A percentile compares a stretch with the other conserved stretches of the same genome.
These are phyloP conservation scores for Geotrichum citri-aurantii DNA, from an alignment of 1,139 yeast genomes.

Conservation along the genomic window DNA sequence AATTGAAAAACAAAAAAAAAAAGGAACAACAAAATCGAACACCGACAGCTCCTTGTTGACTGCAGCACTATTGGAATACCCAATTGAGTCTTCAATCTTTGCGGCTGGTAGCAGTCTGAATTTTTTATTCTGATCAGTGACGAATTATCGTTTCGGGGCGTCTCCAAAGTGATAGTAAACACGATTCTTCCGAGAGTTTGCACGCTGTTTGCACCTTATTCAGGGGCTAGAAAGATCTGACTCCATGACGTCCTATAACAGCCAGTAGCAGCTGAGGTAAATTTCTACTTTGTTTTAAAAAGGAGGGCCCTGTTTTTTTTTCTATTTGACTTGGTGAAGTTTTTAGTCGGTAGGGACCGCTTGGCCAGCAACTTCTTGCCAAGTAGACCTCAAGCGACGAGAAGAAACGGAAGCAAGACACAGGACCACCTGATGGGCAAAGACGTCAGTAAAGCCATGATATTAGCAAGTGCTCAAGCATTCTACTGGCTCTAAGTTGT, in stretches of 20 bases:
- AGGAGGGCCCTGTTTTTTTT: not conserved
- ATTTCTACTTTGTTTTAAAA: not conserved
- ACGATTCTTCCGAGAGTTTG: not conserved
- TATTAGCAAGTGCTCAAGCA: not conserved
- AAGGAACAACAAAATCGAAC: not conserved
- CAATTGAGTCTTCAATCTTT: not conserved
- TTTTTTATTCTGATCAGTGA: not conserved
- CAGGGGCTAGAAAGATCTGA: not conserved
- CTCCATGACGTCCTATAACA: not conserved
- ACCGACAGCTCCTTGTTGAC: not conserved
- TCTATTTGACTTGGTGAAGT: not conserved
- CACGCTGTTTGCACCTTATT: not conserved
- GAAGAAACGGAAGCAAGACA: not conserved
- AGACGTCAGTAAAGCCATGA: not conserved
- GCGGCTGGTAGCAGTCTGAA: not conserved
- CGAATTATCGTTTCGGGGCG: not conserved
- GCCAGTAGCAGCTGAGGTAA: not conserved
- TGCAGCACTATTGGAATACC: not conserved
- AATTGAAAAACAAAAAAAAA: not conserved
- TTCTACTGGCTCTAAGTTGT: not conserved
- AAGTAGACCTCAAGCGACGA: not conserved
- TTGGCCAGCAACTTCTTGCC: not conserved
- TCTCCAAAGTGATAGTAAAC: not conserved
- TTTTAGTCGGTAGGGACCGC: not conserved
- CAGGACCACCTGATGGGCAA: not conserved